Evolutionary conservation across 257 asterid genomes (phyloP).

Genomic region (Marsdenia floribunda): DNA sequence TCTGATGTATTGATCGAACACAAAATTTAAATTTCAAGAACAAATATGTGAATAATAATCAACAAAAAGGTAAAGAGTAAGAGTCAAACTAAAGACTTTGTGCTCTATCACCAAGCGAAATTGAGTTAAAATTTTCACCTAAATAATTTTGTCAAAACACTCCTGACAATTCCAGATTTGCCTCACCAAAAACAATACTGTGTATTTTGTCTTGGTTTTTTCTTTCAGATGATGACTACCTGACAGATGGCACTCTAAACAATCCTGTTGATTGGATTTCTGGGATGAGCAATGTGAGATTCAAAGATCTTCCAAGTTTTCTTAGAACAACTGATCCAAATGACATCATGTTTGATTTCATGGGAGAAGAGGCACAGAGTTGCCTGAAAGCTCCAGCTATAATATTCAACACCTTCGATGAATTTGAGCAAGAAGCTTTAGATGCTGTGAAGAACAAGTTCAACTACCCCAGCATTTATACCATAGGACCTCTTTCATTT

Average conservation of each 20-base stretch:
- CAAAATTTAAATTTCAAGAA: too few species aligned
- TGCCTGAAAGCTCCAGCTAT: slow-evolving; percentile 37
- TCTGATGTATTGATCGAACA: too few species aligned
- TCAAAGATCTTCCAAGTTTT: slow-evolving; percentile 54
- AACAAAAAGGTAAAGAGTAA: too few species aligned
- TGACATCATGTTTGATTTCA: slow-evolving; percentile 49
- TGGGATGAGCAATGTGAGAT: slow-evolving; percentile 38
- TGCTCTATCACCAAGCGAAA: too few species aligned
- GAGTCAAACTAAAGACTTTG: too few species aligned
- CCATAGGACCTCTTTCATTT: slow-evolving; percentile 50
- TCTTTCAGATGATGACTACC: slow-evolving; percentile 45
- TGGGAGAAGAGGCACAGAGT: slow-evolving; percentile 42
- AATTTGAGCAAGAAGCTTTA: slow-evolving; percentile 36
- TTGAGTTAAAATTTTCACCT: too few species aligned
- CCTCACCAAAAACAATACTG: too few species aligned
- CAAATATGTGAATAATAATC: too few species aligned
- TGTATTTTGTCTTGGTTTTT: too few species aligned
- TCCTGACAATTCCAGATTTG: too few species aligned
- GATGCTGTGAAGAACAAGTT: slow-evolving; percentile 27
- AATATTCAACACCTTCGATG: slow-evolving; percentile 48
- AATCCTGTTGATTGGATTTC: slow-evolving; percentile 38
- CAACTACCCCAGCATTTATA: slow-evolving; percentile 36
- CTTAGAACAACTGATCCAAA: slow-evolving; percentile 44
- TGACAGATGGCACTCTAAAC: slow-evolving; percentile 48
- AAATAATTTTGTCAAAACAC: too few species aligned